A percentile compares a stretch with the other conserved stretches of the same genome.
Evolutionary conservation across 2,329 filamentous ascomycete species (phyloP).

Genomic region (Nemania sp.): DNA sequence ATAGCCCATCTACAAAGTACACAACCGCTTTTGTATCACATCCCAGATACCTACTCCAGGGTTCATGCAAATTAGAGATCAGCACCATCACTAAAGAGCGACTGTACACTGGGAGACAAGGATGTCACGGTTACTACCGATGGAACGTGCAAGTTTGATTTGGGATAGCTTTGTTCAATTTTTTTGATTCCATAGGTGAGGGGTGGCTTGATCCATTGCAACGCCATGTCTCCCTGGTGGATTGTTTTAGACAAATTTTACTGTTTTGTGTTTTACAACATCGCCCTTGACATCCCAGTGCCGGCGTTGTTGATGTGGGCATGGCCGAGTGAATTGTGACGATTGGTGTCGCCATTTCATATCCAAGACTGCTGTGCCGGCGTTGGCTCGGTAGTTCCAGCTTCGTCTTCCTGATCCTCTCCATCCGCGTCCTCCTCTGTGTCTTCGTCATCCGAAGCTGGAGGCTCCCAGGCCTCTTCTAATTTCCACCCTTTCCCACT

Average conservation of each 20-base stretch:
- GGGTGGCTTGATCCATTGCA: not conserved
- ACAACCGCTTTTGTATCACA: no score
- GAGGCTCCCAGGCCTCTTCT: slow-evolving; percentile 78
- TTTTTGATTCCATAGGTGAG: slow-evolving; percentile 11
- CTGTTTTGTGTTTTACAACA: slow-evolving; percentile 18
- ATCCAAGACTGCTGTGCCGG: slow-evolving; percentile 36
- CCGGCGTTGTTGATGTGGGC: slow-evolving; percentile 30
- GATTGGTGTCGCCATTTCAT: slow-evolving; percentile 19
- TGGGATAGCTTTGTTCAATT: slow-evolving; percentile 11
- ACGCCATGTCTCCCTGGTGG: slow-evolving; percentile 5
- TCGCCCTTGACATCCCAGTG: slow-evolving; percentile 1
- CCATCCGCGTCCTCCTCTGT: slow-evolving; percentile 54
- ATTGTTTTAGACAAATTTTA: slow-evolving; percentile 19
- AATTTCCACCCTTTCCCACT: slow-evolving; percentile 77
- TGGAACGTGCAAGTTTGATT: not conserved
- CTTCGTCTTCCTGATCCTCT: slow-evolving; percentile 45
- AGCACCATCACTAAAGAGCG: no score
- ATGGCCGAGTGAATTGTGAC: slow-evolving; percentile 8
- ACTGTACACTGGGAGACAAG: no score
- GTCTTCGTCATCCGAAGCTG: slow-evolving; percentile 60
- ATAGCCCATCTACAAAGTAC: no score
- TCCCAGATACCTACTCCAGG: no score
- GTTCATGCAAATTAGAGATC: no score
- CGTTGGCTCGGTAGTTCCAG: slow-evolving; percentile 37
- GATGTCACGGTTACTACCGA: not conserved